Base-by-base conservation (phyloP, 2,329 filamentous ascomycete genomes). In the Metarhizium guizhouense region DNA sequence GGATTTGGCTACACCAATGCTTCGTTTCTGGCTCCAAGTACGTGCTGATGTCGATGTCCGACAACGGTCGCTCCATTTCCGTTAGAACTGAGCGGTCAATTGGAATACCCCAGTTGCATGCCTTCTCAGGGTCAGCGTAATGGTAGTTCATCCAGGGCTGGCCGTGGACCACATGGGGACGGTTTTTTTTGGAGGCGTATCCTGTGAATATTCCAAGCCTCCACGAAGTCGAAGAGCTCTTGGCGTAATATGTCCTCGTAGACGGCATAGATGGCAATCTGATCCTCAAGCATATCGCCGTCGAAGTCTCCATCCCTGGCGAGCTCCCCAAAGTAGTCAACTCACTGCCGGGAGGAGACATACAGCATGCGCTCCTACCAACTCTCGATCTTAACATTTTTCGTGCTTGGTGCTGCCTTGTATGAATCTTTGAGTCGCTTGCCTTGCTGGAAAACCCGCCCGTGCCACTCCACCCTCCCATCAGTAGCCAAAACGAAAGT, bases 241-340 rank as follows among this genome's bases (percentile, higher is more conserved):
- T 55, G 14, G 13, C 38, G 38, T 20, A 55, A 32, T 20, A 52
- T 18, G 18, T 51, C 48, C 40, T 52, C 25, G 13, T 49, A 55
- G 38, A 55, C 48, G 16, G 54, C 54, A 50, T 56, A 56, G 8
- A 56, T 47, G 30, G 54, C 54, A 49, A 56, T 52, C 54, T 56
- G 42, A 48, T 56, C 55, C 30, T 54, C 47, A 11, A 54, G 14
- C 36, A 54, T 54, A 47, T 54, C 47, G 20, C 52, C 47, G 29
- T 54, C 52, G 30, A 57, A 57, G 20, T 54, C 51, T n/a, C 51
- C 52, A 42, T 57, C 52, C 25, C 47, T 40, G 25, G 51, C 52
- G 18, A 57, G 55, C 38, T 57, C 55, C 3, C 52, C 36, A 45
- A 57, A 57, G 52, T 54, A 54, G 36, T 54, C 55, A 14, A 56